Conservation (phyloP, 2,329 filamentous ascomycete species). For the Sarocladiaceae sp. region DNA sequence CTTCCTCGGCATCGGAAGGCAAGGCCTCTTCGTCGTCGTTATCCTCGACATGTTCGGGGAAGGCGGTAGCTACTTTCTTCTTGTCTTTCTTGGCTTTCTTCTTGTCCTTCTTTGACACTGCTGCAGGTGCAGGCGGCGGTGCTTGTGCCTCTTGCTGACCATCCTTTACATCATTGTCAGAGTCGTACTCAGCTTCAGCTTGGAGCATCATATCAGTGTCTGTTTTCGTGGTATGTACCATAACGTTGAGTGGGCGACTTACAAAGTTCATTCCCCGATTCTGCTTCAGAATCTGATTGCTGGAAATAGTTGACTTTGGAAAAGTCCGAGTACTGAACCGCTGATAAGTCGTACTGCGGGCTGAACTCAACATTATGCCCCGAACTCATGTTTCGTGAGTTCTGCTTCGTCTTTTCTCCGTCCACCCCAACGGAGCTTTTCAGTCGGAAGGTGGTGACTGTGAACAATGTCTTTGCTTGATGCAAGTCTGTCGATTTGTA, state of each 20-base stretch:
- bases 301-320: constrained; percentile 12
- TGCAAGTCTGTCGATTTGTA: not conserved
- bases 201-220: not conserved
- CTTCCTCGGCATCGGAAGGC: not conserved
- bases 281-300: constrained; percentile 9
- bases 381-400: constrained; percentile 4
- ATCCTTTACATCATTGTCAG: not conserved
- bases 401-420: not conserved
- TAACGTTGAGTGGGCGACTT: not conserved
- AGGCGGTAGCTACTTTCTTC: constrained; percentile 6
- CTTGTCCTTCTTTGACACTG: constrained; percentile 17
- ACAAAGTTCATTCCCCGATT: constrained; percentile 3
- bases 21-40: not conserved
- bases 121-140: not conserved
- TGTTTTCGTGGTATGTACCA: not conserved
- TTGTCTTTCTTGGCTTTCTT: constrained; percentile 11
- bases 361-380: constrained; percentile 5
- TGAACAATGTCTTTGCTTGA: not conserved
- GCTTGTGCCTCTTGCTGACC: constrained; percentile 4
- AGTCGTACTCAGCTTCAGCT: constrained; percentile 5
- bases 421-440: not conserved
- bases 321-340: constrained; percentile 12
- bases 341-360: not conserved
- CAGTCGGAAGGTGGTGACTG: not conserved
- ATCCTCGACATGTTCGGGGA: not conserved